Evolutionary conservation across 352 stramenopile genomes (phyloP), one percentile per base, ranked within the genome.

Genomic region (Phytophthora europaea): DNA sequence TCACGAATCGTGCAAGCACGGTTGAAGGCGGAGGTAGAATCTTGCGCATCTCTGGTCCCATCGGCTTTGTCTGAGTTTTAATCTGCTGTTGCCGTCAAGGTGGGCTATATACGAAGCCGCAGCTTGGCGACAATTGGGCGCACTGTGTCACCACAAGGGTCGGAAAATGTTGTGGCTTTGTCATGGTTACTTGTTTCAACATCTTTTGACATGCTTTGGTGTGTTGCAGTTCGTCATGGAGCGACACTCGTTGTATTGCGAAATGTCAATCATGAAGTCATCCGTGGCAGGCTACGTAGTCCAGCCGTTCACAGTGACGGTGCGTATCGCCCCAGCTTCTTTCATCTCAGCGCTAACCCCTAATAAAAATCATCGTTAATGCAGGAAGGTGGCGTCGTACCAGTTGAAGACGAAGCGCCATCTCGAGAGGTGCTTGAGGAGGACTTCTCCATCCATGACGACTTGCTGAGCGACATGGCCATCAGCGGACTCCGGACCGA

Each of bases 101-200:
- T 75, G 87, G 68, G n/a, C 59, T 89, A 16, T 94, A 85, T 62
- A 93, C 89, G 20, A 87, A 85, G 20, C 83, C 89, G 16, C 60
- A 80, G 16, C 79, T 95, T 38, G 85, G 85, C 36, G 85, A 94
- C 26, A 85, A 52, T 16, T 95, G 89, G 89, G 75, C 84, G 6
- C 84, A 93, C 45, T 93, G 84, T 33, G 81, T 94, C 56, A 94
- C 84, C 4, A 87, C 79, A 38, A 81, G 87, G 47, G 87, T 91
- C 45, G 26, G 63, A 47, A 8, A 36, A 26, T 33, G 15, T 16
- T 18, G 28, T 52, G 15, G 6, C 13, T 58, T 73, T 23, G n/a
- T 48, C 48, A 45, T 58, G 50, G 4, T 31, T 20, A 58, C 58
- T 43, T 40, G 23, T 26, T 68, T 65, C 6, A 69, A 66, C 36